Evolutionary conservation across 805 yeast genomes (phyloP).

Genomic region (Candida ascalaphidarum): DNA sequence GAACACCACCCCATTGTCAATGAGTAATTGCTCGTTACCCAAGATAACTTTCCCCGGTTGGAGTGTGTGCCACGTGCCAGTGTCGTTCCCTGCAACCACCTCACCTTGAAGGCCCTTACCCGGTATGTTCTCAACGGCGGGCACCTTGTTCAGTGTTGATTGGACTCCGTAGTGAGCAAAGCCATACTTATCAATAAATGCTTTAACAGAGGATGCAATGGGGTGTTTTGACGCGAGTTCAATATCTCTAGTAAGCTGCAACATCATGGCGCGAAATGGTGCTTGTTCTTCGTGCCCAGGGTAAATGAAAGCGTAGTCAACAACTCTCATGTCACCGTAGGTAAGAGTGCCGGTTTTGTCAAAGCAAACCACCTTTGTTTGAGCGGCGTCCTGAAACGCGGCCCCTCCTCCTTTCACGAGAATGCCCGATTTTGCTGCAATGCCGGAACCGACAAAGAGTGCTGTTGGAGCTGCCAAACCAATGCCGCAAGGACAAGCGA

Average conservation of each 20-base stretch:
- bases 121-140: conserved; percentile 42
- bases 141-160: conserved; percentile 28
- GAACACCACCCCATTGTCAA: conserved; percentile 36
- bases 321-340: conserved; percentile 51
- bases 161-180: conserved; percentile 9
- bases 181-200: conserved; percentile 23
- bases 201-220: conserved; percentile 48
- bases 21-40: conserved; percentile 57
- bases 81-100: conserved; percentile 15
- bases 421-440: conserved; percentile 72
- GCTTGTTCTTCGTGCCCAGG: too few relatives aligned
- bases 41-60: conserved; percentile 30
- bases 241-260: conserved; percentile 48
- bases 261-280: conserved; percentile 9
- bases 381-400: conserved; percentile 72
- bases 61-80: conserved; percentile 21
- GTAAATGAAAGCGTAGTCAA: conserved; percentile 40
- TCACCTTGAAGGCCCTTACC: conserved; percentile 54
- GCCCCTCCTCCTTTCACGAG: conserved; percentile 76
- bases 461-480: conserved; percentile 86
- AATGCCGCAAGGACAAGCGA: conserved; percentile 82
- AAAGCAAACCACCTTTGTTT: conserved; percentile 55
- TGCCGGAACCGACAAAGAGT: conserved; percentile 67
- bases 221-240: conserved; percentile 67
- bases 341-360: conserved; percentile 79